These are phyloP conservation scores for Arthroderma sp. DNA, from an alignment of 2,329 filamentous ascomycete genomes.

Conservation along the genomic window DNA sequence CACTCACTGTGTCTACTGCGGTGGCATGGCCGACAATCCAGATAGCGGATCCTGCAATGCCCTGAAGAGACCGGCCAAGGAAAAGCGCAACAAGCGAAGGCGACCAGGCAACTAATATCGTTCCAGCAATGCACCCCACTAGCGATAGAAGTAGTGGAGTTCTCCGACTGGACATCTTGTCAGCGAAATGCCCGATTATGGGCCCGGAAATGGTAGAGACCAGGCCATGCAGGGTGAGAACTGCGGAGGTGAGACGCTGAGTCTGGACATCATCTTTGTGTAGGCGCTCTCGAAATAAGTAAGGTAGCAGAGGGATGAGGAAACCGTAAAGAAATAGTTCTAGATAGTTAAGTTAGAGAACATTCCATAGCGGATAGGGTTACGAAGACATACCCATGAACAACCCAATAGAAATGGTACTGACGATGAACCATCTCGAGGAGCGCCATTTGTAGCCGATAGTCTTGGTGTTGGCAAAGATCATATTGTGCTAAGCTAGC, in stretches of 20 bases:
- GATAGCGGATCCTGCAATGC: neutral
- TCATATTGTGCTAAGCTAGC: no score
- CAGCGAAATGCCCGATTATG: conserved; percentile 19
- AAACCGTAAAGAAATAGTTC: conserved; percentile 23
- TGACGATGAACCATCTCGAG: neutral
- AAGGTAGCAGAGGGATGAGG: conserved; percentile 24
- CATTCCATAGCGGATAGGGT: neutral
- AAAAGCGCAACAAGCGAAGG: neutral
- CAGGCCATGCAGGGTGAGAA: conserved; percentile 20
- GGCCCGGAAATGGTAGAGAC: conserved; percentile 18
- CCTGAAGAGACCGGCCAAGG: neutral
- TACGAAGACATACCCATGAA: neutral
- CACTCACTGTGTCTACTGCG: neutral
- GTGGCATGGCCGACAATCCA: neutral
- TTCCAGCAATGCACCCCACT: conserved; percentile 19
- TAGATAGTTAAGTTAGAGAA: conserved; percentile 8
- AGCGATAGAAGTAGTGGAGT: conserved; percentile 20
- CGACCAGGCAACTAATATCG: conserved; percentile 2
- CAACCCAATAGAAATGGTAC: neutral
- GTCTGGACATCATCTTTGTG: conserved; percentile 17
- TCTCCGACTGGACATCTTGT: conserved; percentile 17
- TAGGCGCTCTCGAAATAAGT: conserved; percentile 21
- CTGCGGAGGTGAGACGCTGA: conserved; percentile 18
- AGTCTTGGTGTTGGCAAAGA: no score
- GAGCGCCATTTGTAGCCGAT: neutral